Base-by-base conservation (phyloP, 768 basidiomycete species). In the Mrakia frigida region DNA sequence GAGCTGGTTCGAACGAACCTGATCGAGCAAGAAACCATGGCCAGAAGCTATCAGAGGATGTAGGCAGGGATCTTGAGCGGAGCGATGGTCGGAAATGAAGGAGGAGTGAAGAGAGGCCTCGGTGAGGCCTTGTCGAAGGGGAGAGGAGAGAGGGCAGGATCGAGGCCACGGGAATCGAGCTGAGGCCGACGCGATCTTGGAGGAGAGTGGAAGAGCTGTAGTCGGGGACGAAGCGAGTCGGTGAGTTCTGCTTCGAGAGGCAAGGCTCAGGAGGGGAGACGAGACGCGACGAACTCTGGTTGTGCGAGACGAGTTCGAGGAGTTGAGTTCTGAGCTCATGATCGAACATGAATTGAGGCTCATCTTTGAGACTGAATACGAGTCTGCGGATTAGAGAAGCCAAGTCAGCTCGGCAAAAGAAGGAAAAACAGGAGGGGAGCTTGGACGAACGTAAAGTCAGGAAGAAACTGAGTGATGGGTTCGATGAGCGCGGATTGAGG, bases 121-220 rank as follows among this genome's bases (percentile, higher is more conserved):
- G 23, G 61, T 28, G 21, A 60, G 63, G 37, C 77, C 77, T 39
- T 71, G 73, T 13, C 81, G 80, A 7, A 82, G 78, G 10, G 81
- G 79, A 23, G 81, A 80, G 31, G 73, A 68, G 50, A 81, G 79
- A 23, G 81, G 79, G 70, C 82, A 82, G 9, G 80, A 79, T 53
- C 79, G 71, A 9, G 81, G 73, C 63, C 50, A 77, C 23, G 59
- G 59, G 59, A 74, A 77, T 21, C 39, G 46, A 50, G 33, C 46
- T 16, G 21, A 67, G 59, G 35, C 10, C 5, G 43, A 43, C 11
- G 43, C 16, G 60, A 39, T 10, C 50, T 33, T 35, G 13, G n/a
- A 43, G 39, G 37, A 43, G 28, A 3, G 25, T 25, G 16, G 11
- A 23, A 11, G 23, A 31, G 6, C 39, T n/a, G 23, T n/a, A 28